These are phyloP conservation scores for Pseudotsuga menziesii DNA, from an alignment of 75 land plant genomes.

Conservation along the genomic window DNA sequence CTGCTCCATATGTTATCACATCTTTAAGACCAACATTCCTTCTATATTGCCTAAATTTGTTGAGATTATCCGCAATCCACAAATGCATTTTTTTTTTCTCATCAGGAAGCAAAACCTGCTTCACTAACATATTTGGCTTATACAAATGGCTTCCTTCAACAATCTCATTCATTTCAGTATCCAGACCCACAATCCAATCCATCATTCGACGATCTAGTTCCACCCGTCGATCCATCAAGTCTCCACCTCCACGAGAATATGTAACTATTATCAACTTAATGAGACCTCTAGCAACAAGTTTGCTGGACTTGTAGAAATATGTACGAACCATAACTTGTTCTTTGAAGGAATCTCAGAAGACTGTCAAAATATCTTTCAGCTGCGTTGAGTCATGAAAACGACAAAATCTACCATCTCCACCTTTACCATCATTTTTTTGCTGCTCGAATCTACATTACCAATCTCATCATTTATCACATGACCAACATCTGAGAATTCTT, in stretches of 20 bases:
- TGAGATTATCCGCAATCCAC: slow-evolving; percentile 23
- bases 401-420: too few species aligned
- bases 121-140: slow-evolving; percentile 24
- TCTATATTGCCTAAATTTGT: slow-evolving; percentile 24
- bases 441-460: too few species aligned
- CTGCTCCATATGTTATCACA: slow-evolving; percentile 21
- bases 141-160: slow-evolving; percentile 28
- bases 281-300: slow-evolving; percentile 22
- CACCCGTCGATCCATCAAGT: slow-evolving; percentile 29
- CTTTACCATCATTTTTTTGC: too few species aligned
- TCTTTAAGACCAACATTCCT: slow-evolving; percentile 24
- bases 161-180: slow-evolving; percentile 32
- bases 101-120: slow-evolving; percentile 24
- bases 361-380: too few species aligned
- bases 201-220: slow-evolving; percentile 32
- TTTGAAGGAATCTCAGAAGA: too few species aligned
- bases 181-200: slow-evolving; percentile 32
- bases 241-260: slow-evolving; percentile 21
- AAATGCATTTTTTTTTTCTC: slow-evolving; percentile 25
- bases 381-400: too few species aligned
- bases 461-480: too few species aligned
- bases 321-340: too few species aligned
- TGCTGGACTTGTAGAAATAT: slow-evolving; percentile 21
- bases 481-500: too few species aligned
- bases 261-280: slow-evolving; percentile 14